A percentile compares a stretch with the other conserved stretches of the same genome.
Evolutionary conservation across 352 stramenopile species (phyloP).

Genomic region (Globisporangium cederbergense): DNA sequence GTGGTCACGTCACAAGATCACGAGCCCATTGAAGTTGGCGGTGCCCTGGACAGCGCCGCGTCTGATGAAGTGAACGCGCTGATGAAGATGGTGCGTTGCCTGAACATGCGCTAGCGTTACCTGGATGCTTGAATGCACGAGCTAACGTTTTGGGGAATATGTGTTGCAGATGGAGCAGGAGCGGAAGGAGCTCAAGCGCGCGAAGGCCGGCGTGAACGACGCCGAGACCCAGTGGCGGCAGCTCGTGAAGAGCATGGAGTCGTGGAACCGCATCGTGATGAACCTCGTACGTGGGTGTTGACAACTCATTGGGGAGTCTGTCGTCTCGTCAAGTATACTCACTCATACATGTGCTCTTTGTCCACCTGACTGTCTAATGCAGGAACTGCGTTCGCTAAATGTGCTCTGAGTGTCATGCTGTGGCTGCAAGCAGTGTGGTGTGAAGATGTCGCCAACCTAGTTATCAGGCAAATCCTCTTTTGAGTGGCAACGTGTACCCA

Average conservation of each 20-base stretch:
- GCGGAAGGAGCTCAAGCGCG: conserved; percentile 30
- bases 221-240: conserved; percentile 69
- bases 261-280: conserved; percentile 83
- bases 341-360: background rate
- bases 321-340: too few species aligned
- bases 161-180: conserved; percentile 38
- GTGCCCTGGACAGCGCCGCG: conserved; percentile 3
- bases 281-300: conserved; percentile 45
- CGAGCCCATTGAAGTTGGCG: background rate
- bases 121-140: background rate
- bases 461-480: background rate
- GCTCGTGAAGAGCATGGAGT: conserved; percentile 83
- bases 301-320: too few species aligned
- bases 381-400: conserved; percentile 5
- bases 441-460: background rate
- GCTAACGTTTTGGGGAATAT: too few species aligned
- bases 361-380: background rate
- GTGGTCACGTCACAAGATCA: conserved; percentile 17
- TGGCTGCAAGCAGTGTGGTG: background rate
- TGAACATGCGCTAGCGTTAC: background rate
- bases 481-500: background rate
- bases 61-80: conserved; percentile 31
- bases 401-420: background rate
- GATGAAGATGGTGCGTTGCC: conserved; percentile 45
- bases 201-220: conserved; percentile 20